These are phyloP conservation scores for Alternaria tenuissima DNA, from an alignment of 2,329 filamentous ascomycete species.

Conservation along the genomic window DNA sequence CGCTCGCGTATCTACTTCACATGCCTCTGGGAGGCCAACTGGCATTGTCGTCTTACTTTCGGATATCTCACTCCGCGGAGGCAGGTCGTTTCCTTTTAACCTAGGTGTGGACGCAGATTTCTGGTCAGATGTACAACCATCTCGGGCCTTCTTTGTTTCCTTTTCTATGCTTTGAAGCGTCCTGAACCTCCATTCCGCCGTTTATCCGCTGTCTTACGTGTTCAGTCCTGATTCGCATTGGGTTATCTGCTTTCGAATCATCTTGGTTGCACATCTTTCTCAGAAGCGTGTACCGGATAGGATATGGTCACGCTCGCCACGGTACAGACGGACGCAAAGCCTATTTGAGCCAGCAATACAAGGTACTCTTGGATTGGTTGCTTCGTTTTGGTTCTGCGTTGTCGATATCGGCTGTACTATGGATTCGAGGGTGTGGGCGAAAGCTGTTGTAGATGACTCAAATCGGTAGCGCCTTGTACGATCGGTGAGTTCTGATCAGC, in stretches of 20 bases:
- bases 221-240: neutral
- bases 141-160: slow-evolving; percentile 14
- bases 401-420: neutral
- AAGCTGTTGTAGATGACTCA: neutral
- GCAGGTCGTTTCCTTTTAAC: neutral
- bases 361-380: neutral
- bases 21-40: neutral
- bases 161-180: slow-evolving; percentile 3
- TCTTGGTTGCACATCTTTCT: neutral
- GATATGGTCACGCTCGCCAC: neutral
- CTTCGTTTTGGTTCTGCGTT: slow-evolving; percentile 3
- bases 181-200: neutral
- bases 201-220: neutral
- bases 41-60: neutral
- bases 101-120: neutral
- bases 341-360: neutral
- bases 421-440: slow-evolving; percentile 1
- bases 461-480: neutral
- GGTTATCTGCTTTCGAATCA: neutral
- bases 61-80: neutral
- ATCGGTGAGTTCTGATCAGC: slow-evolving; percentile 1
- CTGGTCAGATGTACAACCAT: neutral
- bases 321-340: neutral
- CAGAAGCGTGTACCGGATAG: neutral
- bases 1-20: neutral